Conservation (phyloP, 192 early-diverging fungal species). For the Spizellomyces punctatus region DNA sequence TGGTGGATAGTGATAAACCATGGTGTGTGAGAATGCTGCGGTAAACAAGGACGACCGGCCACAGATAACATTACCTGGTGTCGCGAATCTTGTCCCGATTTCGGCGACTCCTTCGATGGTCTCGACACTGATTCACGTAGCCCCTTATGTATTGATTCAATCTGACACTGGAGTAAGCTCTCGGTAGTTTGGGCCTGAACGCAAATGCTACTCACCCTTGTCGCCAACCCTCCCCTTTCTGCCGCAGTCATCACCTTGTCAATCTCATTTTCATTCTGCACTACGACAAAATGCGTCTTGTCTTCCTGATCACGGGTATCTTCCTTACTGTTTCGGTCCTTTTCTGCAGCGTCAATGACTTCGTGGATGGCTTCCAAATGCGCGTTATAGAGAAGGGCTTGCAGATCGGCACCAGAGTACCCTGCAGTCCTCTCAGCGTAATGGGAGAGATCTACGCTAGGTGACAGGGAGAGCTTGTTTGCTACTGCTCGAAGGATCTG, state of each 20-base stretch:
- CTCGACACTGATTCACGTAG: too few species aligned
- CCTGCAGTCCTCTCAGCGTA: conserved; percentile 71
- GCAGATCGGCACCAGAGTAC: conserved; percentile 92
- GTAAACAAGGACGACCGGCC: too few species aligned
- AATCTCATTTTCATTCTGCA: conserved; percentile 11
- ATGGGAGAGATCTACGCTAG: conserved; percentile 61
- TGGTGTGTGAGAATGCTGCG: too few species aligned
- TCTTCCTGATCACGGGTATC: conserved; percentile 6
- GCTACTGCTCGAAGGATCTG: conserved; percentile 81
- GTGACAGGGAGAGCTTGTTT: conserved; percentile 66
- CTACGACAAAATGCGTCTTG: conserved; percentile 20
- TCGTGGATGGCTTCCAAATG: conserved; percentile 89
- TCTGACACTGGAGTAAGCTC: background rate
- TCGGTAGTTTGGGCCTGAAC: background rate
- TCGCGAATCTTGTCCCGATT: too few species aligned
- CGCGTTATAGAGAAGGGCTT: conserved; percentile 90
- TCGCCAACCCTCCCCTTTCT: conserved; percentile 24
- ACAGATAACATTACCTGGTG: too few species aligned
- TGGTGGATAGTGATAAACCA: background rate
- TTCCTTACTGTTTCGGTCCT: background rate
- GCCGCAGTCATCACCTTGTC: conserved; percentile 18
- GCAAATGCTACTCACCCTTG: background rate
- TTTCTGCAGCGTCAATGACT: conserved; percentile 46
- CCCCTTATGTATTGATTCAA: background rate
- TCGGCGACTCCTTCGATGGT: too few species aligned